phyloP scores from a whole-genome alignment of 2,329 filamentous ascomycete genomes.

The Trichophyton benhamiae region DNA sequence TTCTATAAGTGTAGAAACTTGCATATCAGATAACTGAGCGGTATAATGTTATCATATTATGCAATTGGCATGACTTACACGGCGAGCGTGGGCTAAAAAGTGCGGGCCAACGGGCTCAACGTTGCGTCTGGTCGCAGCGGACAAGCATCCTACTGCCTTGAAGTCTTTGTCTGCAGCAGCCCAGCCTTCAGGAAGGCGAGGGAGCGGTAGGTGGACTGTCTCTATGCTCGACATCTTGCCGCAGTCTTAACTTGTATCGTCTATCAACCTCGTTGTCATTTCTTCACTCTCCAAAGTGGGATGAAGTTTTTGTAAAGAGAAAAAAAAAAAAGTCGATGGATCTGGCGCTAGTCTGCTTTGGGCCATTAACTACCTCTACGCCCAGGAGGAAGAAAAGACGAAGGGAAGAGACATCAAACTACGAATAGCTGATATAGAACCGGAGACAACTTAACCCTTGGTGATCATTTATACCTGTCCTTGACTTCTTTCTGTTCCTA shows the following conservation, averaged over 20 bases:
- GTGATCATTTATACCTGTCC: neutral
- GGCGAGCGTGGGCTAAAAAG: constrained; percentile 92
- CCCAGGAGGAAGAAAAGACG: neutral
- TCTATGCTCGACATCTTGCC: constrained; percentile 38
- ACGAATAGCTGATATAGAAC: neutral
- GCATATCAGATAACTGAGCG: neutral
- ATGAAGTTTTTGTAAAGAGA: neutral
- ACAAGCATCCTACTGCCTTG: constrained; percentile 67
- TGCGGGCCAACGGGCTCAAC: constrained; percentile 94
- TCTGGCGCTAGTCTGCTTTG: neutral
- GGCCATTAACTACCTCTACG: neutral
- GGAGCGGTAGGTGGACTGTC: constrained; percentile 41
- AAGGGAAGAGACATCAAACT: neutral
- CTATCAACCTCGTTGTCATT: neutral
- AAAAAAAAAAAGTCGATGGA: neutral
- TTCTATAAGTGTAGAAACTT: constrained; percentile 32
- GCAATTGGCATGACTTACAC: constrained; percentile 42
- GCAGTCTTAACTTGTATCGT: neutral
- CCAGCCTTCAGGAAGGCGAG: constrained; percentile 69
- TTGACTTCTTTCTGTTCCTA: too few relatives aligned
- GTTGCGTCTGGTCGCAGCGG: constrained; percentile 65
- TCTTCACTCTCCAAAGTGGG: neutral
- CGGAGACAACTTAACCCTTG: neutral
- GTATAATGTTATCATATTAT: neutral
- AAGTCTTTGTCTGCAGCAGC: constrained; percentile 70